Percentiles rank a stretch among this genome's conserved stretches.
phyloP scores from a whole-genome alignment of 2,329 filamentous ascomycete species.

The Diplodia corticola region DNA sequence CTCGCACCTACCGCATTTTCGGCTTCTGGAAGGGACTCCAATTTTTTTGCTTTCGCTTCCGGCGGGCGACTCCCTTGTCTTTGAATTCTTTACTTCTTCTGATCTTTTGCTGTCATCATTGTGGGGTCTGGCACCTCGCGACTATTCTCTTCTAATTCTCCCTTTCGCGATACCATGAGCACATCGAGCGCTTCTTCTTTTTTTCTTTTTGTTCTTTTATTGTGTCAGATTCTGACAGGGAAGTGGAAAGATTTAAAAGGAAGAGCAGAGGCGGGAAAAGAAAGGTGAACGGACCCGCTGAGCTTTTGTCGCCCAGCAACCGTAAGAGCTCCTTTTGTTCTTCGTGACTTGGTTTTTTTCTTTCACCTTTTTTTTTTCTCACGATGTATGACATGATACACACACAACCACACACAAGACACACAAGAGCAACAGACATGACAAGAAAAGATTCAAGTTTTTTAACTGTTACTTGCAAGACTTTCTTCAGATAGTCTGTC shows the following conservation, averaged over 20 bases:
- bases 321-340: not conserved
- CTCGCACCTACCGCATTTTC: slow-evolving; percentile 8
- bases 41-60: not conserved
- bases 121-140: slow-evolving; percentile 8
- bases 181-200: not conserved
- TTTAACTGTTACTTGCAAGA: not conserved
- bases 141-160: slow-evolving; percentile 10
- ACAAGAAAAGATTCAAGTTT: slow-evolving; percentile 4
- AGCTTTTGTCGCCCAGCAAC: not conserved
- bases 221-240: not conserved
- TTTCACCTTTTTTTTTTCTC: not conserved
- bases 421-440: slow-evolving; percentile 13
- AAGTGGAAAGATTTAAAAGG: not conserved
- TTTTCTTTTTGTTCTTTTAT: not conserved
- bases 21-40: not conserved
- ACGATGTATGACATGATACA: slow-evolving; percentile 22
- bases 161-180: slow-evolving; percentile 16
- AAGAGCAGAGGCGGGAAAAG: not conserved
- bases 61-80: not conserved
- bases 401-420: slow-evolving; percentile 3
- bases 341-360: not conserved
- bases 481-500: slow-evolving; percentile 2
- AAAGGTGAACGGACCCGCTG: not conserved
- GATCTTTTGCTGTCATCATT: not conserved
- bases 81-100: not conserved